Conservation (phyloP, 2,329 filamentous ascomycete genomes). For the Ceratocystis harringtonii region DNA sequence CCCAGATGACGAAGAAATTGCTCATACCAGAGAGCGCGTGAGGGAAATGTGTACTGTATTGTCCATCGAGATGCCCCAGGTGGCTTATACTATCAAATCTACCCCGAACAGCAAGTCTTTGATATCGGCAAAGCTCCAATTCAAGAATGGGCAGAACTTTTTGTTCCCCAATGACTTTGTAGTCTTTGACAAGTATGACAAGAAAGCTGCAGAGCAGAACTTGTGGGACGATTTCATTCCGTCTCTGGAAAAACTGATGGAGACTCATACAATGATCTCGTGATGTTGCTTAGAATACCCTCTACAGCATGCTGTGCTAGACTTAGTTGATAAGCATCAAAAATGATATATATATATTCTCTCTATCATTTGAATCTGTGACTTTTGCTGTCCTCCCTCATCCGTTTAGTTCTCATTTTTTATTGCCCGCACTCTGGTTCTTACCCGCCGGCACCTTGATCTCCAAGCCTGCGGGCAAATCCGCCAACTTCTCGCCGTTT, state of each 20-base stretch:
- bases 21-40: background rate
- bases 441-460: slow-evolving; percentile 35
- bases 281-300: background rate
- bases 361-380: background rate
- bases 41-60: background rate
- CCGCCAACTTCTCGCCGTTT: slow-evolving; percentile 49
- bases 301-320: background rate
- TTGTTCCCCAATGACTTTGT: slow-evolving; percentile 25
- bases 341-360: background rate
- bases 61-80: background rate
- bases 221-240: slow-evolving; percentile 27
- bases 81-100: background rate
- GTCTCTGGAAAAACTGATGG: slow-evolving; percentile 15
- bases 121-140: background rate
- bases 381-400: background rate
- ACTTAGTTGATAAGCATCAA: background rate
- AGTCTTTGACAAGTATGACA: slow-evolving; percentile 24
- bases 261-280: background rate
- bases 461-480: slow-evolving; percentile 48
- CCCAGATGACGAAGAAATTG: background rate
- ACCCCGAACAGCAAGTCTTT: background rate
- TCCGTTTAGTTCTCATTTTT: slow-evolving; percentile 13
- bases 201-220: slow-evolving; percentile 25
- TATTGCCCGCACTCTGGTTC: slow-evolving; percentile 22
- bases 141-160: slow-evolving; percentile 17